phyloP scores from a whole-genome alignment of 306 rosid species.

The Corylus heterophylla region DNA sequence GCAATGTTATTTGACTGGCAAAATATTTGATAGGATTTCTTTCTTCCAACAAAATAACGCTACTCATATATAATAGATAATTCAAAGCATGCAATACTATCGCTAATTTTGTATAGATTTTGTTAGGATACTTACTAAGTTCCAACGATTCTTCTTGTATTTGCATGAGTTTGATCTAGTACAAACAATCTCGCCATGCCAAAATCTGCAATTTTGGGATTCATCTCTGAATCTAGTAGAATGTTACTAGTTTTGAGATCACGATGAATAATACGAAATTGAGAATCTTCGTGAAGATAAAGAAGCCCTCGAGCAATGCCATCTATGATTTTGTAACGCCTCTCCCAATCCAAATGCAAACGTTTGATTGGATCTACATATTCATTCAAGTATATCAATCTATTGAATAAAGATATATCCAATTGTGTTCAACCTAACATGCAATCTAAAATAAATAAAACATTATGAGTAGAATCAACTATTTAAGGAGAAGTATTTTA shows the following conservation, averaged over 20 bases:
- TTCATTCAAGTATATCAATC: neutral
- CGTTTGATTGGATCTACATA: constrained; percentile 35
- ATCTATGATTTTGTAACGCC: constrained; percentile 35
- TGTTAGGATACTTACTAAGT: constrained; percentile 37
- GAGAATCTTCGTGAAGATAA: constrained; percentile 57
- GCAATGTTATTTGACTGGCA: no score
- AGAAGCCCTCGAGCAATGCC: constrained; percentile 43
- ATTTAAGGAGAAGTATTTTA: neutral
- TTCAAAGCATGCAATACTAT: no score
- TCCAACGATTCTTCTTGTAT: constrained; percentile 40
- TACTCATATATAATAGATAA: no score
- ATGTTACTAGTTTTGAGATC: constrained; percentile 51
- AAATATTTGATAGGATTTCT: no score
- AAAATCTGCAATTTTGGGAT: constrained; percentile 51
- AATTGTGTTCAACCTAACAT: neutral
- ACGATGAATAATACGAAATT: constrained; percentile 38
- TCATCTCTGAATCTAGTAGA: constrained; percentile 43
- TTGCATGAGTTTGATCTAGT: constrained; percentile 33
- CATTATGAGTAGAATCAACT: no score
- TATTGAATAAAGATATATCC: neutral
- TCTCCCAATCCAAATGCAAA: constrained; percentile 33
- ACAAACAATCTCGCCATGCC: constrained; percentile 44
- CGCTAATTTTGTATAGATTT: no score
- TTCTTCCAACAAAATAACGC: no score
- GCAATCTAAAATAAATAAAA: no score